Base-by-base conservation (phyloP, 106 monocot genomes). In the Chionographis japonica region DNA sequence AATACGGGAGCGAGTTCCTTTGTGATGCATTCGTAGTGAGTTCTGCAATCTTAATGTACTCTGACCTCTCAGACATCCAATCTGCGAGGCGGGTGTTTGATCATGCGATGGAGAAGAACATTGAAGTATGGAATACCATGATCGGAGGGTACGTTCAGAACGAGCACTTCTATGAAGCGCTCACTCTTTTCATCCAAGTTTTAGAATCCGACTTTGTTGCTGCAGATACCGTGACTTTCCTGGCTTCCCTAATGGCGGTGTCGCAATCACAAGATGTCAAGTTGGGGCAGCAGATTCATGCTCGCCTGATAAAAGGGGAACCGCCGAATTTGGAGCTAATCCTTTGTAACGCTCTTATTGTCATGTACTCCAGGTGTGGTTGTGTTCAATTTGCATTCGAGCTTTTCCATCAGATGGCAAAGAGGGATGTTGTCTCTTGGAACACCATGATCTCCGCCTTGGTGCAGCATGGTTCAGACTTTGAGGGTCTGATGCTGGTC, bases 91-190 rank as follows among this genome's bases (percentile, higher is more conserved):
- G 12, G 66, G 62, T 85, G 6, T 98, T 98, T 68, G 87, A 84
- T 61, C 54, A 6, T 50, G 77, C 87, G 4, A 36, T 27, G 6
- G 60, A 70, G 70, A 90, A 66, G 74, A 98, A 92, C 63, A 72
- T 71, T 7, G 86, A 98, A 61, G 82, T 98, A 1, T 93, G 97
- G 97, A 98, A 98, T 62, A 81, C 97, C 8, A 93, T 98, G 97
- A 92, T 98, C n/a, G 78, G 86, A n/a, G 85, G 83, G 37, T 93
- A 81, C 65, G 87, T 92, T 15, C 78, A 90, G 76, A 93, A 90
- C 66, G 80, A 63, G 20, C 56, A 41, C 11, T 79, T 61, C 49
- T 62, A 70, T 4, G 89, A 92, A 49, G 92, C 92, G 14, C 36
- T 93, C 13, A 54, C 42, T 46, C 78, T 98, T 58, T 98, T 85